Conservation (phyloP, 2,329 filamentous ascomycete species). For the Dothistroma pini region DNA sequence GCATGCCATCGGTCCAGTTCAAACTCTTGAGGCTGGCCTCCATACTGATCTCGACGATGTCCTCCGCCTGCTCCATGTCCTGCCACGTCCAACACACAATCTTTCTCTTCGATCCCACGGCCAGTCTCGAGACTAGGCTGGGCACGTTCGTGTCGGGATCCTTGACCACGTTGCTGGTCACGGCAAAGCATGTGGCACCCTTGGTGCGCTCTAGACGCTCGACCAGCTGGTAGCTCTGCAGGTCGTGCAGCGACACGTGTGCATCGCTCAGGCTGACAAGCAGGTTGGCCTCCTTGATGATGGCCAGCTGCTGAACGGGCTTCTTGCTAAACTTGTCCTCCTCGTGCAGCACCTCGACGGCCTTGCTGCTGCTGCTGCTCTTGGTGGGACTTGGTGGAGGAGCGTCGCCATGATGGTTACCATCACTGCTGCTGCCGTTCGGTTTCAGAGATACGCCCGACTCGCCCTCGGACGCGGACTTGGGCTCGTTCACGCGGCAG, state of each 20-base stretch:
- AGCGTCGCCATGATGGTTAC: conserved; percentile 24
- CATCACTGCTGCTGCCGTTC: neutral
- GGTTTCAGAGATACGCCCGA: neutral
- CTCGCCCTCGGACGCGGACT: conserved; percentile 26
- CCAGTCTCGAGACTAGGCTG: conserved; percentile 85
- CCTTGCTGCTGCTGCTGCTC: conserved; percentile 35
- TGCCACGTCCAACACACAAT: conserved; percentile 93
- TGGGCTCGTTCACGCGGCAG: conserved; percentile 77
- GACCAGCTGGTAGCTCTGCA: conserved; percentile 76
- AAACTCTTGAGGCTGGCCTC: conserved; percentile 81
- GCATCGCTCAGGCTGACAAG: conserved; percentile 89
- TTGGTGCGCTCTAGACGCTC: conserved; percentile 79
- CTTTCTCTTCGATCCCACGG: conserved; percentile 88
- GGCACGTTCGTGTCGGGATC: conserved; percentile 83
- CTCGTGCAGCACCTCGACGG: conserved; percentile 83
- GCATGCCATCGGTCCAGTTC: conserved; percentile 86
- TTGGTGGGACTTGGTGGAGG: conserved; percentile 26
- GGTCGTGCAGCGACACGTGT: conserved; percentile 83
- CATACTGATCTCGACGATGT: conserved; percentile 72
- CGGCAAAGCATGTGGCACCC: conserved; percentile 84
- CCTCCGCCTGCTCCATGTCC: conserved; percentile 77
- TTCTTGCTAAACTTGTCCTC: conserved; percentile 90
- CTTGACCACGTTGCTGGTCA: conserved; percentile 93
- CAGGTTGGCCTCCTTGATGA: conserved; percentile 91
- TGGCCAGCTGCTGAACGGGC: conserved; percentile 87